phyloP scores from a whole-genome alignment of 2,329 filamentous ascomycete species.

The Claviceps paspali region DNA sequence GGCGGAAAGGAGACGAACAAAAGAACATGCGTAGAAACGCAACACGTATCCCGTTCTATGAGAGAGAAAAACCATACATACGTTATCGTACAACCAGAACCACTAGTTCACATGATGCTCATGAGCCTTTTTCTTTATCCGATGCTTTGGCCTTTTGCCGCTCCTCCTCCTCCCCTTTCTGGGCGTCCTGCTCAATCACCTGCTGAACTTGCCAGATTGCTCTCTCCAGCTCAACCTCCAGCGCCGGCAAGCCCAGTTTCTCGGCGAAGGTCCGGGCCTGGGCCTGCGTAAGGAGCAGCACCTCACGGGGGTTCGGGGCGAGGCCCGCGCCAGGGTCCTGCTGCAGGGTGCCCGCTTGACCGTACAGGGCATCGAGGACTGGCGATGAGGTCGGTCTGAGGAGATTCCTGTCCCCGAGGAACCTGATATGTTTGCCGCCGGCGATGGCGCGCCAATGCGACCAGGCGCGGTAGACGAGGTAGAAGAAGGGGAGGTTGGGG shows the following conservation, averaged over 20 bases:
- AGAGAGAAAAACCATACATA: neutral
- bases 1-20: no score
- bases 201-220: constrained; percentile 60
- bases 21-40: no score
- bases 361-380: constrained; percentile 61
- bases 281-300: constrained; percentile 30
- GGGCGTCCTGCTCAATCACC: constrained; percentile 24
- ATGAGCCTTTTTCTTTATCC: neutral
- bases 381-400: constrained; percentile 50
- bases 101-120: no score
- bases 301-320: constrained; percentile 10
- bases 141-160: neutral
- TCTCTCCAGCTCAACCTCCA: constrained; percentile 58
- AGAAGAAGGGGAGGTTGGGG: constrained; percentile 94
- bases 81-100: neutral
- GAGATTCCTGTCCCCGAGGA: constrained; percentile 60
- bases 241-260: constrained; percentile 50
- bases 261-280: constrained; percentile 44
- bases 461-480: constrained; percentile 80
- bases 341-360: constrained; percentile 21
- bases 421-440: constrained; percentile 74
- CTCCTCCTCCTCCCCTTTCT: neutral
- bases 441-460: constrained; percentile 78
- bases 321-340: neutral
- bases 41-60: no score